Percentiles rank a stretch among this genome's conserved stretches.
Conservation (phyloP, 2,329 filamentous ascomycete species). For the Stemphylium vesicarium region DNA sequence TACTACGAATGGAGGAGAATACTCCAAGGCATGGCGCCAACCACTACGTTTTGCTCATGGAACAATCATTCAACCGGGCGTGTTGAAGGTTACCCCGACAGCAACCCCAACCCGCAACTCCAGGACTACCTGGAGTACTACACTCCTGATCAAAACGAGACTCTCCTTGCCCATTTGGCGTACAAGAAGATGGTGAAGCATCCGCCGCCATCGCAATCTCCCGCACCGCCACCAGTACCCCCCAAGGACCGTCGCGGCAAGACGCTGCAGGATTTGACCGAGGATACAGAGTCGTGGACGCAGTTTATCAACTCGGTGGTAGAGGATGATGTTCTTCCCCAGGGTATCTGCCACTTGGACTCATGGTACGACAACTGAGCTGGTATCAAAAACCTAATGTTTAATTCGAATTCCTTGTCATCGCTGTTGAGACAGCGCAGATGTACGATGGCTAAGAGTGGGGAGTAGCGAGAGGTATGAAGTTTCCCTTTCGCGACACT, state of each 20-base stretch:
- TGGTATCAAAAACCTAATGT: not conserved
- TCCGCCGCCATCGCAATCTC: constrained; percentile 11
- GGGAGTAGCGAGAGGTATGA: no score
- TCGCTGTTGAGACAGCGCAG: no score
- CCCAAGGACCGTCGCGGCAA: constrained; percentile 15
- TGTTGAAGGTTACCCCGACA: constrained; percentile 40
- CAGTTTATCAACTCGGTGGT: not conserved
- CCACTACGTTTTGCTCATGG: constrained; percentile 27
- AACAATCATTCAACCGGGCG: constrained; percentile 33
- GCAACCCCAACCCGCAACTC: constrained; percentile 22
- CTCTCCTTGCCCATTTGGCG: constrained; percentile 29
- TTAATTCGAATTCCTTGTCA: not conserved
- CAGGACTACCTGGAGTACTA: constrained; percentile 42
- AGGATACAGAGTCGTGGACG: not conserved
- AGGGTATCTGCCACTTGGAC: not conserved
- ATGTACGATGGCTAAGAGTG: no score
- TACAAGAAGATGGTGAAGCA: constrained; percentile 23
- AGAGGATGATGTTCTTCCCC: not conserved
- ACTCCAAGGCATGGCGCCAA: constrained; percentile 24
- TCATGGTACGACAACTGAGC: not conserved
- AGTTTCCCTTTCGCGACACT: no score
- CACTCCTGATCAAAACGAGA: constrained; percentile 20
- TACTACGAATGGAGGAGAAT: constrained; percentile 60
- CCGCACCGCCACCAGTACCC: constrained; percentile 17
- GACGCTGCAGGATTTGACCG: not conserved